Evolutionary conservation across 2,329 filamentous ascomycete genomes (phyloP), one percentile per base, ranked within the genome.

Genomic region (Ophiosphaerella herpotricha): DNA sequence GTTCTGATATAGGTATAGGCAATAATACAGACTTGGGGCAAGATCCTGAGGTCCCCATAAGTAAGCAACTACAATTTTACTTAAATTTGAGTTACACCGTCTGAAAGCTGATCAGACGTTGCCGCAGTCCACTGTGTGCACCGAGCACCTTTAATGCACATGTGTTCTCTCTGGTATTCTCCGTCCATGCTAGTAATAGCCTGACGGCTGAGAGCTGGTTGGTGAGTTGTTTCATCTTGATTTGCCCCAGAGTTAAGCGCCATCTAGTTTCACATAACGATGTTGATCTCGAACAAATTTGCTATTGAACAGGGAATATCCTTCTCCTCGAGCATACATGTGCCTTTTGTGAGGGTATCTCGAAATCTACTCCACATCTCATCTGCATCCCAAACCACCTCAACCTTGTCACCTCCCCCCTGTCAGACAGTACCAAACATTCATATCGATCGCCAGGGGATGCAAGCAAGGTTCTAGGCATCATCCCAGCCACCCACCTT

Each of bases 161-260:
- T 45, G 71, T 74, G 71, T 74, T 0, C 83, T 82, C 55, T 80
- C 81, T 0, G 80, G 80, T 0, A 66, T 82, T 5, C 80, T 3
- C 80, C 0, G 75, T 84, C 16, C 78, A 82, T 57, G 78, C 79
- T 2, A 81, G 77, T n/a, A 75, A 73, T 45, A 80, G 83, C 57
- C 61, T 84, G 14, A 55, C 73, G 76, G 77, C 44, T 84, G 80
- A 80, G 78, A 76, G 48, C 71, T 78, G 6, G 70, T 77, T 32
- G 72, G 73, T 46, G 51, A 52, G 61, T 56, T 33, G 13, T 18
- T 12, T 39, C 38, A 31, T n/a, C 2, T 23, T 38, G 11, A 23
- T 36, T 13, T 29, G 3, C 38, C 21, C 13, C 33, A n/a, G 13
- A n/a, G 9, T 16, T 7, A 12, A 14, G 7, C 33, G 33, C 8